Base-by-base conservation (phyloP, 345 rosid species). In the Sisymbrium irio region DNA sequence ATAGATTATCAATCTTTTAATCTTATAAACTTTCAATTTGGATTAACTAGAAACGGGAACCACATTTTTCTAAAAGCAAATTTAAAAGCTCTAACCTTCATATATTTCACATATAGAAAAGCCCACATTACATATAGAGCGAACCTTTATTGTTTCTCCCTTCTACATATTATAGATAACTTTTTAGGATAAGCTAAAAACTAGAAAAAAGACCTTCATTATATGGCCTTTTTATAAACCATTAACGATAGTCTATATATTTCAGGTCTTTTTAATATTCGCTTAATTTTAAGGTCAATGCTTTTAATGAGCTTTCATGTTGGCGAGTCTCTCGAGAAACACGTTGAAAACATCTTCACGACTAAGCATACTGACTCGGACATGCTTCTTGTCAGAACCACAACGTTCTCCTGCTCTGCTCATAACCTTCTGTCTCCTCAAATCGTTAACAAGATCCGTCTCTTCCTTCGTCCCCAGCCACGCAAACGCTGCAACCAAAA, bases 361-460 rank as follows among this genome's bases (percentile, higher is more conserved):
- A 72, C 96, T 74, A 37, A 91, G 77, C 90, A 94, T 81, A 75
- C 98, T 91, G 45, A 91, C 66, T 76, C 97, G 78, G 7, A 69
- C 89, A 27, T 81, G 83, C 42, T 76, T 61, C 27, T 77, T 50
- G 62, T 79, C 83, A 19, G 64, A 80, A 22, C 96, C 98, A 45
- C 91, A 94, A 12, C 80, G 65, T 13, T 51, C 66, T 13, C 98
- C 98, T 0, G 84, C 77, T 62, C 96, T 87, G 27, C 78, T 20
- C 61, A 83, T 41, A 7, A 94, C 80, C 76, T 85, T 88, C 7
- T 79, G 80, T 42, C 41, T 84, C 60, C 78, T 80, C 19, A 94
- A 30, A 3, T 88, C 70, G n/a, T 65, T 67, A 53, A 67, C 90
- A 11, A 74, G 71, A 71, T 89, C 87, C 47, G 45, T 41, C 12